Base-by-base conservation (phyloP, 2,329 filamentous ascomycete species). In the Aspergillus viridinutans region DNA sequence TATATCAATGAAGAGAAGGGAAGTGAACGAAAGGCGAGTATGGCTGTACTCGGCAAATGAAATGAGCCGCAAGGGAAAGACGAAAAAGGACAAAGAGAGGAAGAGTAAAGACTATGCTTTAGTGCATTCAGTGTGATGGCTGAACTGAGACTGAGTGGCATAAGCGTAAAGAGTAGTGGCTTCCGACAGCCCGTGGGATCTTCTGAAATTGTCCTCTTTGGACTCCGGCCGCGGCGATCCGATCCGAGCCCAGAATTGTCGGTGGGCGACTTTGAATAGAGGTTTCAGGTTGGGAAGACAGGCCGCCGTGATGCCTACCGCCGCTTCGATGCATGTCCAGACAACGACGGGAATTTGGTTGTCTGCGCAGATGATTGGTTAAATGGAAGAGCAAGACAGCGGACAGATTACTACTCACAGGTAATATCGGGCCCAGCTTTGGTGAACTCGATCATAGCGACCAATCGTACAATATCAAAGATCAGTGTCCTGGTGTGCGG, bases 291-390 rank as follows among this genome's bases (percentile, higher is more conserved):
- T 69, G 1, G 69, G 62, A 1, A 71, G 64, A 53, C 69, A 71
- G 28, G 69, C 69, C 1, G 67, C 68, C 7, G 62, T 63, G 38
- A 71, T 71, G 17, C 63, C 69, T 0, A 70, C 68, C 0, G 67
- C 65, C 1, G 67, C 64, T 54, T 71, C 69, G 21, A 66, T 61
- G 40, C 68, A 70, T 0, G 69, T 71, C 69, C 69, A 71, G n/a
- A 70, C 64, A 14, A 62, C 64, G 25, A 59, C 56, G 6, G 65
- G 64, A 29, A 67, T 61, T 69, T 71, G 66, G 45, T 70, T 63
- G 28, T 67, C 68, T 70, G 14, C 21, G 10, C 21, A 38, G 20
- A 47, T 26, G 1, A 47, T 6, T 47, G 43, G 21, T 47, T 12
- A 47, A 9, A 47, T 12, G 12, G 12, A 7, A 47, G 10, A 47